Conservation (phyloP, 768 basidiomycete species). For the Jaapia argillacea region DNA sequence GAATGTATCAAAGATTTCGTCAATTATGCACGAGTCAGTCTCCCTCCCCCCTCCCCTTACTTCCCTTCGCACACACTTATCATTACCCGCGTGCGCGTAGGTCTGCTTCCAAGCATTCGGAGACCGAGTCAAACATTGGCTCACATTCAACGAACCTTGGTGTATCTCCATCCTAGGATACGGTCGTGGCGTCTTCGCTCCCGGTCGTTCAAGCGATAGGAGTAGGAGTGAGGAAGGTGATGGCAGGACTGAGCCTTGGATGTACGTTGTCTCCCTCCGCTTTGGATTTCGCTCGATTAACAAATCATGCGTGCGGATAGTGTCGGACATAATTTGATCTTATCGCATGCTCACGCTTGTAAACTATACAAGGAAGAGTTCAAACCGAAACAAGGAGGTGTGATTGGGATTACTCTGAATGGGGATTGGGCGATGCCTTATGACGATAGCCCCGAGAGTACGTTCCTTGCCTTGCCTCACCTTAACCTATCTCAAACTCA, state of each 20-base stretch:
- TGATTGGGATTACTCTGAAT: constrained; percentile 74
- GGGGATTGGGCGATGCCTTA: constrained; percentile 72
- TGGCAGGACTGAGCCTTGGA: constrained; percentile 60
- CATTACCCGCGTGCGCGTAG: too few species aligned
- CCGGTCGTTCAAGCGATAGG: constrained; percentile 59
- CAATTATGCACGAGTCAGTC: constrained; percentile 33
- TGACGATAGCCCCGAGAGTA: constrained; percentile 59
- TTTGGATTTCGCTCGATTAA: constrained; percentile 1
- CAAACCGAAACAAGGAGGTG: constrained; percentile 50
- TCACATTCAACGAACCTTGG: constrained; percentile 75
- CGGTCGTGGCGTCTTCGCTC: constrained; percentile 61
- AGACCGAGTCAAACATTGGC: constrained; percentile 69
- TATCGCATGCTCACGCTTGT: constrained; percentile 59
- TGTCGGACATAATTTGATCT: constrained; percentile 56
- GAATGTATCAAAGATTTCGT: constrained; percentile 60
- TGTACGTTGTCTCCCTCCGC: constrained; percentile 23
- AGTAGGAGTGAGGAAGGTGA: constrained; percentile 48
- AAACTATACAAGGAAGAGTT: constrained; percentile 60
- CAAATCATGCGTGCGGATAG: constrained; percentile 22
- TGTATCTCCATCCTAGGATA: constrained; percentile 64
- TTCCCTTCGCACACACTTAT: too few species aligned
- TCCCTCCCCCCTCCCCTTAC: background rate
- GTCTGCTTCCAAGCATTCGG: constrained; percentile 70
- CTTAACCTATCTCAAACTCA: background rate
- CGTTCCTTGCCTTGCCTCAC: constrained; percentile 13